These are phyloP conservation scores for Coniochaeta sp. DNA, from an alignment of 2,329 filamentous ascomycete species.

Conservation along the genomic window DNA sequence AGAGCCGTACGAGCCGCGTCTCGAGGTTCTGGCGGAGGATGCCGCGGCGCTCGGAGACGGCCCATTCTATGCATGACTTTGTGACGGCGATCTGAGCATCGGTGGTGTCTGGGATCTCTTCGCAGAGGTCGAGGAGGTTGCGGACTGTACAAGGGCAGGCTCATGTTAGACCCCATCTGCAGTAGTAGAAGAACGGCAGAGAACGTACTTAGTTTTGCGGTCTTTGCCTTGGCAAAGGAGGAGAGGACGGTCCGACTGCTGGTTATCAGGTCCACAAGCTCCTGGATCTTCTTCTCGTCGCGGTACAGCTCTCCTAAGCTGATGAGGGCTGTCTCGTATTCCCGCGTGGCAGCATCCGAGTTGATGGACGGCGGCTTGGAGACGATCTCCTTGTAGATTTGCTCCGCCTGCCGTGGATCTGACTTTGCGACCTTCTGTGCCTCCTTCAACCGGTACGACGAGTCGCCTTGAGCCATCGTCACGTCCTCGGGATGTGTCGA, in stretches of 20 bases:
- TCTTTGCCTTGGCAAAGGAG: slow-evolving; percentile 98
- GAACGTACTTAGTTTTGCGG: slow-evolving; percentile 85
- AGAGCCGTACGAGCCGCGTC: slow-evolving; percentile 84
- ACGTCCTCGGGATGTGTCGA: background rate
- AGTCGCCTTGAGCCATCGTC: slow-evolving; percentile 51
- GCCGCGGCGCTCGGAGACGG: slow-evolving; percentile 83
- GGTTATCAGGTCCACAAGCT: slow-evolving; percentile 83
- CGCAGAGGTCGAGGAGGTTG: slow-evolving; percentile 92
- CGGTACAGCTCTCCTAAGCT: slow-evolving; percentile 88
- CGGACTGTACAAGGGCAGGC: slow-evolving; percentile 58
- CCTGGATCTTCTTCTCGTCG: slow-evolving; percentile 75
- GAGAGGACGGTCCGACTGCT: slow-evolving; percentile 87
- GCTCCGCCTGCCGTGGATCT: slow-evolving; percentile 77
- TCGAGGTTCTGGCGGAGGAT: slow-evolving; percentile 98
- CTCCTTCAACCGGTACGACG: slow-evolving; percentile 65
- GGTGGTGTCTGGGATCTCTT: slow-evolving; percentile 85
- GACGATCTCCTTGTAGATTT: slow-evolving; percentile 83
- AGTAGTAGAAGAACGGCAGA: background rate
- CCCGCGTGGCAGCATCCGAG: slow-evolving; percentile 75
- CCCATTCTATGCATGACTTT: slow-evolving; percentile 99
- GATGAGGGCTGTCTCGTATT: slow-evolving; percentile 86
- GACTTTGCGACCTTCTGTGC: slow-evolving; percentile 77
- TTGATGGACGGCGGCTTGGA: slow-evolving; percentile 76
- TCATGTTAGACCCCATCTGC: background rate
- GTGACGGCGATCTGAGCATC: slow-evolving; percentile 93